Conservation (phyloP, 169 alveolate species). For the Cryptosporidium canis region DNA sequence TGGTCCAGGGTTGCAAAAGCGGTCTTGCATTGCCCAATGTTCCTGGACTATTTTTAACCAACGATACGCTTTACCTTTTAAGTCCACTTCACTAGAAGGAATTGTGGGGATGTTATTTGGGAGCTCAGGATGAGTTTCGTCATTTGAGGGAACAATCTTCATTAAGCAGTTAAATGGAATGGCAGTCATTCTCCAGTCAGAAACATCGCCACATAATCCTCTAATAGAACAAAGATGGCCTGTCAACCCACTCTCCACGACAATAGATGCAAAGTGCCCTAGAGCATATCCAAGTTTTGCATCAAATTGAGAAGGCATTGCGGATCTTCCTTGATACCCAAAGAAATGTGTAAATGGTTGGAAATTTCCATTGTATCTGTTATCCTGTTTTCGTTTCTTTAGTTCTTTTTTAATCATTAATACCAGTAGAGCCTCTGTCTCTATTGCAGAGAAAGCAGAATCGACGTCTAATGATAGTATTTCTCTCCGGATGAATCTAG, state of each 20-base stretch:
- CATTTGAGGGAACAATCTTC: constrained; percentile 84
- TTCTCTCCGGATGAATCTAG: constrained; percentile 92
- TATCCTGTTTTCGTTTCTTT: constrained; percentile 87
- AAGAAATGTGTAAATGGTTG: constrained; percentile 95
- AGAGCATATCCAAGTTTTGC: constrained; percentile 92
- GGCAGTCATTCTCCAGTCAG: constrained; percentile 94
- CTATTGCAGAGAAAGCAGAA: constrained; percentile 81
- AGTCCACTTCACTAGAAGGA: constrained; percentile 91
- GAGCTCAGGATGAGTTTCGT: constrained; percentile 77
- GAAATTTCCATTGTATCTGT: constrained; percentile 91
- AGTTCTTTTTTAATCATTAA: constrained; percentile 94
- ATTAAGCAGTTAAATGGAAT: constrained; percentile 90
- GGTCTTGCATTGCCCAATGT: constrained; percentile 92
- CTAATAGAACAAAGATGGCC: constrained; percentile 93
- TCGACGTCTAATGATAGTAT: constrained; percentile 83
- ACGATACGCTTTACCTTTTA: constrained; percentile 87
- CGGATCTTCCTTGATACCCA: constrained; percentile 98
- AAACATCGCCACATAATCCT: constrained; percentile 89
- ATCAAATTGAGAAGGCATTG: constrained; percentile 97
- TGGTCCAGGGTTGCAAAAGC: constrained; percentile 97
- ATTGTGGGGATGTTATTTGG: constrained; percentile 86
- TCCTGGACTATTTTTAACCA: constrained; percentile 83
- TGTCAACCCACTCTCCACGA: constrained; percentile 92
- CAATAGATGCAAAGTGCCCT: constrained; percentile 94
- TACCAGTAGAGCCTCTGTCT: constrained; percentile 94